Percentiles rank a stretch among this genome's conserved stretches.
Evolutionary conservation across 148 eudicot species (phyloP).

Genomic region (Chenopodium album): DNA sequence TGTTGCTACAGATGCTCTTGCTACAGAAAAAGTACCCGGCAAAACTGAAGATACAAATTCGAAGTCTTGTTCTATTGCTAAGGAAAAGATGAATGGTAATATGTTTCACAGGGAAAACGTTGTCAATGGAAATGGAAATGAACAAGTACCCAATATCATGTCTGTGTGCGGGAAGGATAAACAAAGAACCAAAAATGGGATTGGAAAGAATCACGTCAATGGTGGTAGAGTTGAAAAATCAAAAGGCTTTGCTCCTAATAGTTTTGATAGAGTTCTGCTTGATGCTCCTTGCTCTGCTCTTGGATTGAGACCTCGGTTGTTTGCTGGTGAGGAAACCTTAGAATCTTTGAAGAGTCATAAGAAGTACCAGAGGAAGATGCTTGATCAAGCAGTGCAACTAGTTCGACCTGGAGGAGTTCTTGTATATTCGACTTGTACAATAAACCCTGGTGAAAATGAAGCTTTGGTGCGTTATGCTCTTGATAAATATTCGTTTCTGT

Average conservation of each 20-base stretch:
- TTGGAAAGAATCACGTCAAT: conserved; percentile 54
- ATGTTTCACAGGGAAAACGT: neutral
- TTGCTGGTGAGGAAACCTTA: conserved; percentile 80
- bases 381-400: conserved; percentile 94
- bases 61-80: neutral
- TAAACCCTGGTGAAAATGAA: conserved; percentile 96
- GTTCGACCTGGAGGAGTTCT: conserved; percentile 94
- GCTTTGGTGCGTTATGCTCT: conserved; percentile 84
- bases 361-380: conserved; percentile 76
- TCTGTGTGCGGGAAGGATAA: conserved; percentile 33
- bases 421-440: conserved; percentile 94
- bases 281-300: conserved; percentile 99
- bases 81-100: conserved; percentile 12
- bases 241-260: conserved; percentile 70
- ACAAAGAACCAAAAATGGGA: conserved; percentile 60
- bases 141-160: conserved; percentile 10
- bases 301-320: conserved; percentile 90
- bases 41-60: conserved; percentile 16
- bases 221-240: conserved; percentile 85
- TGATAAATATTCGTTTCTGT: conserved; percentile 75
- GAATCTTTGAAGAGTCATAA: conserved; percentile 70
- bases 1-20: conserved; percentile 70
- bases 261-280: conserved; percentile 90
- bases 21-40: conserved; percentile 34
- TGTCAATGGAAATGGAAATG: conserved; percentile 6